Evolutionary conservation across 805 yeast species (phyloP), one percentile per base, ranked within the genome.

Genomic region (Blastobotrys chiropterorum): DNA sequence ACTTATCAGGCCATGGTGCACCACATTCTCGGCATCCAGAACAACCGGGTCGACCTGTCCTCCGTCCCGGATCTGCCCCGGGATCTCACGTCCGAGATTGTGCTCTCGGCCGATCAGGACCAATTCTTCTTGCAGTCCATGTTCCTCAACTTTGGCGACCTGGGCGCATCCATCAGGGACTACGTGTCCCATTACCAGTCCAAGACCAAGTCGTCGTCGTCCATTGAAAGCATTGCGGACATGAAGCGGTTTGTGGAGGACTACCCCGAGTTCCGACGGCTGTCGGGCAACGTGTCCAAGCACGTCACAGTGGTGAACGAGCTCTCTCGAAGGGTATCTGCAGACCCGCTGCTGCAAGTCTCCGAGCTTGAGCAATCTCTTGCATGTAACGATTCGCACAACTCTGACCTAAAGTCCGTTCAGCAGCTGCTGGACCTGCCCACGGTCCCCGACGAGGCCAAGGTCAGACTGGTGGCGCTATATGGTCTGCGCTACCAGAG

Each of bases 1-100:
- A 90, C 99, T 1, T 94, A 89, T 68, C 98, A 92, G 65, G 86
- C 97, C 1, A 92, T 94, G 98, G 88, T 94, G 15, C 96, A 92
- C 66, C 98, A 95, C 65, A 76, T 90, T 19, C 72, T 94, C 30
- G 96, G 92, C 1, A 86, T 94, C 53, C 71, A 75, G 34, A 85
- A 89, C 63, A 92, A 94, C 60, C 78, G 90, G 1, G 95, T 89
- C 2, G 85, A 81, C 59, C 66, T 90, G 38, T 72, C 83, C 0
- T 61, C 67, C 1, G 75, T 80, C 1, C 78, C 85, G 1, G 81
- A 77, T 57, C 70, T 81, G 53, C 67, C 81, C 55, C 68, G 77
- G n/a, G 86, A 83, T 42, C 68, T 84, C 54, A 67, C 72, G 51
- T 20, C 38, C 13, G 84, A 84, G 51, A 78, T 85, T n/a, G 85